Percentiles rank a stretch among this genome's conserved stretches.
Evolutionary conservation across 345 rosid species (phyloP).

Genomic region (Gossypium stocksii): DNA sequence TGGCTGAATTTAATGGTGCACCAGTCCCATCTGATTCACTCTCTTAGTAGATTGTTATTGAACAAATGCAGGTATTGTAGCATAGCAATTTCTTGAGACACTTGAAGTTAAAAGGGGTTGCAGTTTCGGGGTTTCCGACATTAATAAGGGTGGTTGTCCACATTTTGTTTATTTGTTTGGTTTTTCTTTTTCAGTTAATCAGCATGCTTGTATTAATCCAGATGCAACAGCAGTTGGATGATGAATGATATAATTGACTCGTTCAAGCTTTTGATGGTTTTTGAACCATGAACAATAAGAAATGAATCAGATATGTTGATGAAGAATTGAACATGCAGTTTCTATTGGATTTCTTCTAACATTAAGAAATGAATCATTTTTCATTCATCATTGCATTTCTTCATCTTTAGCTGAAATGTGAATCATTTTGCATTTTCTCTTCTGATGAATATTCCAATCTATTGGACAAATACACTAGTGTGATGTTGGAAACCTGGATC

Average conservation of each 20-base stretch:
- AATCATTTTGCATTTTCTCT: too few relatives aligned
- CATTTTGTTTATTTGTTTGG: constrained; percentile 5
- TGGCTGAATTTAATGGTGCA: constrained; percentile 1
- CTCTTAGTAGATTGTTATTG: constrained; percentile 3
- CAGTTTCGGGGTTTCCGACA: constrained; percentile 4
- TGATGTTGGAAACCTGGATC: too few relatives aligned
- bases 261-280: neutral
- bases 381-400: too few relatives aligned
- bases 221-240: constrained; percentile 24
- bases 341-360: too few relatives aligned
- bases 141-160: constrained; percentile 23
- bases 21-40: neutral
- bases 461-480: too few relatives aligned
- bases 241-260: constrained; percentile 10
- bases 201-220: constrained; percentile 27
- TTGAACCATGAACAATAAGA: neutral
- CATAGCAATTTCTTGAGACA: constrained; percentile 14
- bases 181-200: neutral
- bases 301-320: too few relatives aligned
- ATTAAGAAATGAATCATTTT: too few relatives aligned
- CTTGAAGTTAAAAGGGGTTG: constrained; percentile 7
- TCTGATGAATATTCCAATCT: too few relatives aligned
- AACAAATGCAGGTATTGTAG: constrained; percentile 17
- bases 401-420: too few relatives aligned
- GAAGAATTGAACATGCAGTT: too few relatives aligned